Evolutionary conservation across 495 filamentous ascomycete genomes (phyloP), one percentile per base, ranked within the genome.

Genomic region (Trichocladium uniseriatum): DNA sequence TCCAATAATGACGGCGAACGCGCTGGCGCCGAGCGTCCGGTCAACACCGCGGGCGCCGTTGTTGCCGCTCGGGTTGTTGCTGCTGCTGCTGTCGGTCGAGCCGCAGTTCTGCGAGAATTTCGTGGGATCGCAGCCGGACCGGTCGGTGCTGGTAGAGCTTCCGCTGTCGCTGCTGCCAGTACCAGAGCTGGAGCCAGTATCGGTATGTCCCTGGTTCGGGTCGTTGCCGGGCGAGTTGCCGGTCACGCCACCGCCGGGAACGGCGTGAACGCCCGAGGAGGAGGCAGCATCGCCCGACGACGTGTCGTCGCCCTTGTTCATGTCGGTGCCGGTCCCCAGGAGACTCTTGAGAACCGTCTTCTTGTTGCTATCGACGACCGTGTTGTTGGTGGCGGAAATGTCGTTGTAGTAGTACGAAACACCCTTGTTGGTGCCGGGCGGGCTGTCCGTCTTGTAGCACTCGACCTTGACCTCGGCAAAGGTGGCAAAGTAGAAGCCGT

Each of bases 401-500:
- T 78, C 63, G 55, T 79, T 82, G 71, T 87, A 95, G 52, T 81
- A 73, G 72, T 98, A 98, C 21, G 83, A 81, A 45, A 74, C 77
- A 20, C 70, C 72, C 40, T 73, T 75, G 60, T 79, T 81, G 45
- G 79, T 79, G 38, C 78, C 81, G 1, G 73, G 76, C 3, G 55
- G 49, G 13, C 64, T 63, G 13, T 83, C 80, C 16, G 87, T 75
- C 52, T 87, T 70, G 70, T 87, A 97, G 82, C 92, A 98, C 48
- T 87, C 63, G 16, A 98, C 81, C 21, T 68, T 78, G 49, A 98
- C 79, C 31, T 90, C 81, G 45, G 79, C 75, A 57, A 95, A 78
- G 24, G 77, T 80, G 43, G 89, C 86, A 66, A 85, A 95, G 76
- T 94, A 94, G 74, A 96, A 96, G 9, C 86, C 86, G 60, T 81